Base-by-base conservation (phyloP, 2,329 filamentous ascomycete genomes). In the Alternaria sp. region DNA sequence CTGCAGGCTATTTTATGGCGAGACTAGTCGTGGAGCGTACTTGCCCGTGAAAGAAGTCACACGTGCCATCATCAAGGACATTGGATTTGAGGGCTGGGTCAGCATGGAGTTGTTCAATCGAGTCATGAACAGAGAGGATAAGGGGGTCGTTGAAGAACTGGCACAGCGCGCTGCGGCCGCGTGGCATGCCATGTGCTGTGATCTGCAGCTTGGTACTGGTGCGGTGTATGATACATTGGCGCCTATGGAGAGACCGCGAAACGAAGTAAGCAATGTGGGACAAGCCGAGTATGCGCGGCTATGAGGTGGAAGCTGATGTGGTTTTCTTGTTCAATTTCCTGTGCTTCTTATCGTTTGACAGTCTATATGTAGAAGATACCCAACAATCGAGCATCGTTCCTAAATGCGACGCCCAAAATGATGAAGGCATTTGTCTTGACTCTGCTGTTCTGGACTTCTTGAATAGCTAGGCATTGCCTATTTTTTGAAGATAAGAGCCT, bases 31-130 rank as follows among this genome's bases (percentile, higher is more conserved):
- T 3, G 89, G 89, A 0, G 91, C 86, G 0, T 93, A 93, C 72
- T 80, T 94, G 2, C 92, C 92, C 0, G 84, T 90, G 7, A 81
- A 84, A 58, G 84, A 89, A 30, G 85, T 94, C 20, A 83, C 88
- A 0, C 78, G 84, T 43, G 86, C 88, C 0, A 85, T 93, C 53
- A 83, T 92, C 20, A 84, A 88, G 10, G 87, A 87, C 0, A 81
- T 92, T 0, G 89, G 89, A 0, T 93, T 87, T 68, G 81, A 87
- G 58, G 91, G 91, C 3, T 92, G 89, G 87, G 83, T 92, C 50
- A 91, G 89, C 71, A 86, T 92, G 68, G 91, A 93, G 81, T 79
- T 93, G 15, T 93, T 93, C 75, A 87, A 88, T 70, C 79, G 86
- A 33, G 84, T 84, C 25, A 86, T 91, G 82, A 80, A 83, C 2